Percentiles rank a stretch among this genome's conserved stretches.
phyloP scores from a whole-genome alignment of 371 early-diverging fungal genomes.

The Dinochytrium kinnereticum region DNA sequence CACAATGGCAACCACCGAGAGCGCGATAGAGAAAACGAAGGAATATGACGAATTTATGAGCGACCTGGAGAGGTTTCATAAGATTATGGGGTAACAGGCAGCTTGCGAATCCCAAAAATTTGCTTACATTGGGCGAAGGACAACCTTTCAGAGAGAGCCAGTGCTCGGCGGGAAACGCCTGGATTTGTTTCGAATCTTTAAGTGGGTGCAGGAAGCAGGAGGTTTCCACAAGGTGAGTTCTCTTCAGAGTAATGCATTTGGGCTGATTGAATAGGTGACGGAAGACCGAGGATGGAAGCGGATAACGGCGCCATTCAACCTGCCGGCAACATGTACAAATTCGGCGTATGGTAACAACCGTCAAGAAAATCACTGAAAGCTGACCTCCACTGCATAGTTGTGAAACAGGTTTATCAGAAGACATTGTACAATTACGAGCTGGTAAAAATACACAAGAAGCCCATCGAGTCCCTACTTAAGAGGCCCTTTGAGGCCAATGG shows the following conservation, averaged over 20 bases:
- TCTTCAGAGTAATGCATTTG: not conserved
- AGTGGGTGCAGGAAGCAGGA: constrained; percentile 71
- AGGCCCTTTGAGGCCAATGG: not conserved
- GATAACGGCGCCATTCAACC: constrained; percentile 75
- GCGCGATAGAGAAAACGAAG: constrained; percentile 67
- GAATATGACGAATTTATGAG: constrained; percentile 77
- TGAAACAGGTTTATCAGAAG: constrained; percentile 76
- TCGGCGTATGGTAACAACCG: constrained; percentile 61
- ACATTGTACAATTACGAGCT: constrained; percentile 65
- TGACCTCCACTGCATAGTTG: constrained; percentile 42
- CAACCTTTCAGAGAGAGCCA: constrained; percentile 73
- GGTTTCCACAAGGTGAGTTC: constrained; percentile 74
- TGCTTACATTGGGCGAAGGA: constrained; percentile 38
- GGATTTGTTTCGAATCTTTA: constrained; percentile 74
- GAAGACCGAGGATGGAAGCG: constrained; percentile 79
- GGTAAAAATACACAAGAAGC: constrained; percentile 20
- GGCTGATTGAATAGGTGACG: constrained; percentile 61
- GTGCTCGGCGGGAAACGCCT: constrained; percentile 81
- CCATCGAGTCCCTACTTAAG: constrained; percentile 12
- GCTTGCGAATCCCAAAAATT: constrained; percentile 27
- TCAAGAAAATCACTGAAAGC: not conserved
- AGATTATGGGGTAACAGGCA: constrained; percentile 76
- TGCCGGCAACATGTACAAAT: constrained; percentile 85
- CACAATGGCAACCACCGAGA: not conserved
- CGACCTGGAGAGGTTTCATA: constrained; percentile 73